phyloP scores from a whole-genome alignment of 2,329 filamentous ascomycete genomes.

The Ophiocordyceps australis region DNA sequence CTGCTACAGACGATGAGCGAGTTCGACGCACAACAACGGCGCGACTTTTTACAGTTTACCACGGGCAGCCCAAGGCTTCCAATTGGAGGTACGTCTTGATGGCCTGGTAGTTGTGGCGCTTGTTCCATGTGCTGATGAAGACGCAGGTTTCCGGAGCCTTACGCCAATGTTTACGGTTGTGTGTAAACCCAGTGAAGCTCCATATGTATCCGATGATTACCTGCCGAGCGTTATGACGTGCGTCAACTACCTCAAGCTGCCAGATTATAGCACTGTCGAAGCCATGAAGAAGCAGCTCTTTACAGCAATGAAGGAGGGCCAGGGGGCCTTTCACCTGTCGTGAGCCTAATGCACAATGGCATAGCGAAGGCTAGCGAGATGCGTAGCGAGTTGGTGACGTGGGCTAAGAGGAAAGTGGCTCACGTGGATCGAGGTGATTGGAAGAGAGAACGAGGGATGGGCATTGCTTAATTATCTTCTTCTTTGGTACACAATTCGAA shows the following conservation, averaged over 20 bases:
- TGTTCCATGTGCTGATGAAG: too few species aligned
- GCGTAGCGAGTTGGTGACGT: too few species aligned
- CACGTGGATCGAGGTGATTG: too few species aligned
- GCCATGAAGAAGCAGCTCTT: conserved; percentile 62
- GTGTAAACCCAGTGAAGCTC: conserved; percentile 93
- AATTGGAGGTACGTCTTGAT: conserved; percentile 68
- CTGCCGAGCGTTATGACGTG: conserved; percentile 99
- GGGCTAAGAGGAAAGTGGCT: too few species aligned
- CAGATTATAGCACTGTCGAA: conserved; percentile 71
- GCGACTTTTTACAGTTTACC: conserved; percentile 93
- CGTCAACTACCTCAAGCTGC: conserved; percentile 96
- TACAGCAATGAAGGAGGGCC: conserved; percentile 82
- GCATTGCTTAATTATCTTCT: too few species aligned
- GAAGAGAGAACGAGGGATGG: too few species aligned
- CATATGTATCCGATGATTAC: conserved; percentile 89
- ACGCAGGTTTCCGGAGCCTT: conserved; percentile 77
- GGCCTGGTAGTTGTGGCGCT: too few species aligned
- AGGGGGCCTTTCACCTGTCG: conserved; percentile 93
- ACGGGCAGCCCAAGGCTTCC: conserved; percentile 96
- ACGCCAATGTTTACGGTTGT: conserved; percentile 99
- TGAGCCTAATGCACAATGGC: too few species aligned
- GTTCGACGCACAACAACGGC: conserved; percentile 52
- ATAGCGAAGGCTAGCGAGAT: too few species aligned
- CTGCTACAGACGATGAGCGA: conserved; percentile 90
- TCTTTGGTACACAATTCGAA: too few species aligned